These are phyloP conservation scores for Phytophthora constricta DNA, from an alignment of 352 stramenopile species.

Conservation along the genomic window DNA sequence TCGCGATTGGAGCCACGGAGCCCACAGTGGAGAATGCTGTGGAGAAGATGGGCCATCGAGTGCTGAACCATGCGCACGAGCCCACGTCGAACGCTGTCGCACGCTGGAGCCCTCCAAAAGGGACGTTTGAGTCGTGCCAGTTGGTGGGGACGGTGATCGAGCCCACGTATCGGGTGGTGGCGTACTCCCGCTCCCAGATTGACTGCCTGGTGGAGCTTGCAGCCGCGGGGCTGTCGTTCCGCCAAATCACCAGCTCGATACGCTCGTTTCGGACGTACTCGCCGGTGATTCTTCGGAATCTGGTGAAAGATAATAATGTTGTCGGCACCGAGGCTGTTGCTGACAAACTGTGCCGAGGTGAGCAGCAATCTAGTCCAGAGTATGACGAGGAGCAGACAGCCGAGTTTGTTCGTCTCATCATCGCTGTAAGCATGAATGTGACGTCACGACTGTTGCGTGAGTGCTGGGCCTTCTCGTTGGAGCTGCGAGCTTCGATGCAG, in stretches of 20 bases:
- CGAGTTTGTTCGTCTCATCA: conserved; percentile 53
- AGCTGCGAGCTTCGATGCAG: conserved; percentile 38
- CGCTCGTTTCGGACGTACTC: conserved; percentile 31
- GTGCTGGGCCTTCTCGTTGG: conserved; percentile 61
- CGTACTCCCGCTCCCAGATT: conserved; percentile 37
- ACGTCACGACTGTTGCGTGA: conserved; percentile 40
- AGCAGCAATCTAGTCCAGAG: conserved; percentile 16
- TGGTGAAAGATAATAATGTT: conserved; percentile 9
- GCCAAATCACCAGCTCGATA: conserved; percentile 39
- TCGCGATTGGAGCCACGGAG: conserved; percentile 31
- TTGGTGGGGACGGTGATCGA: conserved; percentile 23
- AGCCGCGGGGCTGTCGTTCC: conserved; percentile 38
- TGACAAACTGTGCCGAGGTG: conserved; percentile 9
- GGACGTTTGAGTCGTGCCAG: conserved; percentile 36
- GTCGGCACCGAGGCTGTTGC: neutral
- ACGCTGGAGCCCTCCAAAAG: conserved; percentile 26
- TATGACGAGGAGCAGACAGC: conserved; percentile 40
- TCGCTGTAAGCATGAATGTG: conserved; percentile 45
- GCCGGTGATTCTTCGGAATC: conserved; percentile 24
- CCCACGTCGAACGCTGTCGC: conserved; percentile 15
- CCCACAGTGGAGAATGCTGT: conserved; percentile 25
- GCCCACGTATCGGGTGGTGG: conserved; percentile 33
- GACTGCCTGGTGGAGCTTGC: conserved; percentile 42
- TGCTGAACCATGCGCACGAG: conserved; percentile 28
- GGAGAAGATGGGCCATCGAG: conserved; percentile 31